Percentiles rank a stretch among this genome's conserved stretches.
These are phyloP conservation scores for Pleurotus sapidus DNA, from an alignment of 768 basidiomycete species.

Conservation along the genomic window DNA sequence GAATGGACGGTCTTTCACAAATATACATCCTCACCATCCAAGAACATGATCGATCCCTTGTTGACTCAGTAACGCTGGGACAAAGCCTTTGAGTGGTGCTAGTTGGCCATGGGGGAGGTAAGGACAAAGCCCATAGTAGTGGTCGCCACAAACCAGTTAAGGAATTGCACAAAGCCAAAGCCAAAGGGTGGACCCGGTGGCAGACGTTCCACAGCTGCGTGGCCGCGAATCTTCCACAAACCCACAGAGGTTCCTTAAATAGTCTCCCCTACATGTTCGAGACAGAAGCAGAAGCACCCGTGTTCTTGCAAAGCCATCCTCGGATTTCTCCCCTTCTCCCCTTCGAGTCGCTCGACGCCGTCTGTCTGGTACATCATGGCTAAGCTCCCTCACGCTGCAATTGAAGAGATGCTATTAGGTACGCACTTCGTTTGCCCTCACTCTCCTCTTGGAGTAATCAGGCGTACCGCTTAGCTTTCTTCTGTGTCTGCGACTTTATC, in stretches of 20 bases:
- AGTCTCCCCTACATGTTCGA: background rate
- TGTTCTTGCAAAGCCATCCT: too few relatives aligned
- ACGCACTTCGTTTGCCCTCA: background rate
- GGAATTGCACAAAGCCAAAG: too few relatives aligned
- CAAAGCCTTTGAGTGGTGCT: too few relatives aligned
- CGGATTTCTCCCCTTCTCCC: too few relatives aligned
- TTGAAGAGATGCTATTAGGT: conserved; percentile 7
- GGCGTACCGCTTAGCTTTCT: background rate
- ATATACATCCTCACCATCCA: background rate
- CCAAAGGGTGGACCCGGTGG: too few relatives aligned
- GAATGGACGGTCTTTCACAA: conserved; percentile 1
- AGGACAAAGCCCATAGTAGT: too few relatives aligned
- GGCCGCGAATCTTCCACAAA: too few relatives aligned
- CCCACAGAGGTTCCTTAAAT: background rate
- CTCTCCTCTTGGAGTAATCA: background rate
- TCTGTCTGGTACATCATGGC: conserved; percentile 2
- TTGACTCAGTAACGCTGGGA: too few relatives aligned
- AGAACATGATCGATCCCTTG: background rate
- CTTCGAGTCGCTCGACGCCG: background rate
- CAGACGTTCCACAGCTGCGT: too few relatives aligned
- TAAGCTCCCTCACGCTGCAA: background rate
- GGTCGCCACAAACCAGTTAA: too few relatives aligned
- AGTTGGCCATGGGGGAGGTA: too few relatives aligned
- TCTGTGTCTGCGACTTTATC: conserved; percentile 3
- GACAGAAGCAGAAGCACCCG: too few relatives aligned